Conservation (phyloP, 495 filamentous ascomycete genomes). For the Hyaloscypha hepaticicola region DNA sequence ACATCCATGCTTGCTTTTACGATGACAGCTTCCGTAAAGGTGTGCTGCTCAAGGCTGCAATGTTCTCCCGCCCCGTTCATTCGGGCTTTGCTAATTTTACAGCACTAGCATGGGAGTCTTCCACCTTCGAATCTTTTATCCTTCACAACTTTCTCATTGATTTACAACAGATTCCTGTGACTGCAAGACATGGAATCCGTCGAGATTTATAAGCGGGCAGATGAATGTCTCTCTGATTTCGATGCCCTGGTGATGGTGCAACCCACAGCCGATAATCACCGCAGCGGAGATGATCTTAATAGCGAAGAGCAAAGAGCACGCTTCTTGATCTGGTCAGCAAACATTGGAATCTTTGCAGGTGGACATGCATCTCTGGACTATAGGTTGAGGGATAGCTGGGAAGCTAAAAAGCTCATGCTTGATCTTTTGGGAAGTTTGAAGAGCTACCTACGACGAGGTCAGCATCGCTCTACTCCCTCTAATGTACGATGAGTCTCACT, state of each 20-base stretch:
- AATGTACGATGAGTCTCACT: conserved; percentile 1
- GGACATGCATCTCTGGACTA: conserved; percentile 30
- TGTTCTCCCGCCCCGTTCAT: no score
- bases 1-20: no score
- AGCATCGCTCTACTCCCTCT: no score
- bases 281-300: conserved; percentile 15
- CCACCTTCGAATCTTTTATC: no score
- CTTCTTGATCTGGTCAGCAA: conserved; percentile 27
- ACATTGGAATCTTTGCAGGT: conserved; percentile 27
- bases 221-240: conserved; percentile 12
- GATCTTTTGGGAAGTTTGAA: conserved; percentile 13
- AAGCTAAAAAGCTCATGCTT: conserved; percentile 17
- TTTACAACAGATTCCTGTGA: not conserved
- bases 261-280: conserved; percentile 2
- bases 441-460: conserved; percentile 1
- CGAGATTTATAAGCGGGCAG: conserved; percentile 1
- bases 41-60: no score
- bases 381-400: conserved; percentile 21
- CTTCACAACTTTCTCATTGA: no score
- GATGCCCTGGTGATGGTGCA: conserved; percentile 5
- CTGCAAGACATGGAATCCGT: conserved; percentile 6
- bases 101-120: no score
- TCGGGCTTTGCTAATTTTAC: not conserved
- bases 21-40: no score
- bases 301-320: conserved; percentile 25